These are phyloP conservation scores for Amesomyces nigricolor DNA, from an alignment of 2,329 filamentous ascomycete genomes.

Conservation along the genomic window DNA sequence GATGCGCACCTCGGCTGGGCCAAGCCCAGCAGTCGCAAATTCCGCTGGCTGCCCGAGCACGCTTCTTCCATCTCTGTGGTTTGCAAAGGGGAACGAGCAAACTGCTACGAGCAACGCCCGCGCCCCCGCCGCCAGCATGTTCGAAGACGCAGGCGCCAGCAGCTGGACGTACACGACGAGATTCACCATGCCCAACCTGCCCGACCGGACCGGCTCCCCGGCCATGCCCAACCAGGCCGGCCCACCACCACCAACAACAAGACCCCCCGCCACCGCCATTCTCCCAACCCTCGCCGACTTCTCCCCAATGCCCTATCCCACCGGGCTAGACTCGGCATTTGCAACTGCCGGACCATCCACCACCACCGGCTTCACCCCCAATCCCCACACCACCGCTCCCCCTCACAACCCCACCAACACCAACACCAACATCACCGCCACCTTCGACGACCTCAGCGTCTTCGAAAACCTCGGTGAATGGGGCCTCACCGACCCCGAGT, in stretches of 20 bases:
- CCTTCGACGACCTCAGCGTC: conserved; percentile 1
- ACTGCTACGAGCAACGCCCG: background rate
- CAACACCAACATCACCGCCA: background rate
- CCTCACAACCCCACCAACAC: background rate
- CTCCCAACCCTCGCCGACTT: background rate
- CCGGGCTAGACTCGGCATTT: background rate
- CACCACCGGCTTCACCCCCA: too few relatives aligned
- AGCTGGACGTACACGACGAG: conserved; percentile 12
- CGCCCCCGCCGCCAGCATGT: conserved; percentile 1
- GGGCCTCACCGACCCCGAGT: conserved; percentile 5
- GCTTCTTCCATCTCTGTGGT: background rate
- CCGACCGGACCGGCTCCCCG: conserved; percentile 11
- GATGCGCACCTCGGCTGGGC: conserved; percentile 29
- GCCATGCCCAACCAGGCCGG: background rate
- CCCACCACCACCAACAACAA: background rate
- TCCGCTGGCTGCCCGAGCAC: background rate
- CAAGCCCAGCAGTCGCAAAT: background rate
- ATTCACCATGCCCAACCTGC: conserved; percentile 1
- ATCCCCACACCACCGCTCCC: background rate
- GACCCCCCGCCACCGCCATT: background rate
- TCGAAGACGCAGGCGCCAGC: conserved; percentile 6
- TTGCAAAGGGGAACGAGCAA: background rate
- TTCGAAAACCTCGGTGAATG: conserved; percentile 11
- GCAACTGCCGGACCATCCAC: background rate
- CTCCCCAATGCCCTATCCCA: background rate